These are phyloP conservation scores for Boletus bicolor DNA, from an alignment of 768 basidiomycete genomes.

Conservation along the genomic window DNA sequence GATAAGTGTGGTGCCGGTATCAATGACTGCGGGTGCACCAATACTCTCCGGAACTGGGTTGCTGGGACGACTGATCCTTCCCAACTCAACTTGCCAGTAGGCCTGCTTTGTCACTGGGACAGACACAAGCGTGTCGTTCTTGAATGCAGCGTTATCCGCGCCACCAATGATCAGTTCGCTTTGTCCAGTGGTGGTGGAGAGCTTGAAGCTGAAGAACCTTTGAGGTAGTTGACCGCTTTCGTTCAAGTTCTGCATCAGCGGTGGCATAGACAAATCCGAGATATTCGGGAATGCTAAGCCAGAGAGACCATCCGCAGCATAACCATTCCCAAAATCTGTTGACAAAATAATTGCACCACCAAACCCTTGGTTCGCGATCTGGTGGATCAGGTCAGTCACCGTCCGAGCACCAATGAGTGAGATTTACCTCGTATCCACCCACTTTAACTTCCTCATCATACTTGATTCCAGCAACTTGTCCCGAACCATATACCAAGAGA, in stretches of 20 bases:
- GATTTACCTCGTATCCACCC: conserved; percentile 30
- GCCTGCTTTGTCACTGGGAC: conserved; percentile 24
- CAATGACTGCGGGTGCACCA: conserved; percentile 27
- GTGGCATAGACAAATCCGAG: conserved; percentile 29
- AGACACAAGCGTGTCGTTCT: conserved; percentile 41
- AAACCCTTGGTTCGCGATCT: conserved; percentile 35
- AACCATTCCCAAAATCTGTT: not conserved
- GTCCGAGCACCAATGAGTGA: not conserved
- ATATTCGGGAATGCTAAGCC: conserved; percentile 41
- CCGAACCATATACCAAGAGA: conserved; percentile 38
- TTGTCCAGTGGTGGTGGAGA: conserved; percentile 26
- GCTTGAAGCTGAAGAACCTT: conserved; percentile 44
- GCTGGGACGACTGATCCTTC: conserved; percentile 6
- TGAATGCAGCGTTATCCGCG: conserved; percentile 47
- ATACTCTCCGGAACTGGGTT: not conserved
- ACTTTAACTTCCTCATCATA: conserved; percentile 38
- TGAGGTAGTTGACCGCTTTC: conserved; percentile 18
- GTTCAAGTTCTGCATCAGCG: conserved; percentile 43
- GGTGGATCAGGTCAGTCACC: not conserved
- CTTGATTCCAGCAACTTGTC: conserved; percentile 28
- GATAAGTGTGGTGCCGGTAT: conserved; percentile 30
- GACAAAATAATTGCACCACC: not conserved
- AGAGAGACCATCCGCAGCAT: conserved; percentile 35
- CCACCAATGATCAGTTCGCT: conserved; percentile 26
- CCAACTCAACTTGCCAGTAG: conserved; percentile 37